These are phyloP conservation scores for Phytophthora tentaculata DNA, from an alignment of 352 stramenopile species.

Conservation along the genomic window DNA sequence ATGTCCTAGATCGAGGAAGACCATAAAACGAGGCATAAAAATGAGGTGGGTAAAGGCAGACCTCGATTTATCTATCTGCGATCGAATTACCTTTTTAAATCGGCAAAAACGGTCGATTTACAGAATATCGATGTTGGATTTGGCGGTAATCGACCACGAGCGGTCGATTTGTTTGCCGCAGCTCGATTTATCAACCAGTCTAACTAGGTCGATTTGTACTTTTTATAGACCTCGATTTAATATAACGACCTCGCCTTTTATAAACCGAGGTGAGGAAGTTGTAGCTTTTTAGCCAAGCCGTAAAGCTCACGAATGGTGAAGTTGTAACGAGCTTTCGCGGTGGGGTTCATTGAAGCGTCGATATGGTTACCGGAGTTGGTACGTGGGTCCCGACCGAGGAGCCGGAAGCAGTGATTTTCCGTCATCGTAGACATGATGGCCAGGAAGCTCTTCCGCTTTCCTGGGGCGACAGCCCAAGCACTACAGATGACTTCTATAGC, in stretches of 20 bases:
- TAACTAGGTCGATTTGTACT: not conserved
- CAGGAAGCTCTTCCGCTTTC: too few relatives aligned
- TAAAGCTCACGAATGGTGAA: too few relatives aligned
- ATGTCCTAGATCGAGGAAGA: not conserved
- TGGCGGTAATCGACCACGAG: not conserved
- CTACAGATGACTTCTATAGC: too few relatives aligned
- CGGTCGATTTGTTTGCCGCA: not conserved
- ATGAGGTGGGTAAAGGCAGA: not conserved
- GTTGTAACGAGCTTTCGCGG: too few relatives aligned
- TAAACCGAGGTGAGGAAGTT: not conserved
- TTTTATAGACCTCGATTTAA: not conserved
- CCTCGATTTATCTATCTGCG: not conserved
- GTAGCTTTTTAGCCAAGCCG: too few relatives aligned
- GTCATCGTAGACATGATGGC: too few relatives aligned
- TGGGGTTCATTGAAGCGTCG: too few relatives aligned
- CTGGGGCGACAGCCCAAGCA: too few relatives aligned
- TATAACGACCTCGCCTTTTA: not conserved
- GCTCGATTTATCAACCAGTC: not conserved
- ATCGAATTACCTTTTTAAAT: not conserved
- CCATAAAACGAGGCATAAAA: not conserved
- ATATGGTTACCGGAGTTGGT: too few relatives aligned
- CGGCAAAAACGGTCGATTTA: not conserved
- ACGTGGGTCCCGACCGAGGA: too few relatives aligned
- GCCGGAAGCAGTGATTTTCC: too few relatives aligned
- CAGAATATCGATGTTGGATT: not conserved